These are phyloP conservation scores for Neolentinus lepideus DNA, from an alignment of 1,284 basidiomycete species.

Conservation along the genomic window DNA sequence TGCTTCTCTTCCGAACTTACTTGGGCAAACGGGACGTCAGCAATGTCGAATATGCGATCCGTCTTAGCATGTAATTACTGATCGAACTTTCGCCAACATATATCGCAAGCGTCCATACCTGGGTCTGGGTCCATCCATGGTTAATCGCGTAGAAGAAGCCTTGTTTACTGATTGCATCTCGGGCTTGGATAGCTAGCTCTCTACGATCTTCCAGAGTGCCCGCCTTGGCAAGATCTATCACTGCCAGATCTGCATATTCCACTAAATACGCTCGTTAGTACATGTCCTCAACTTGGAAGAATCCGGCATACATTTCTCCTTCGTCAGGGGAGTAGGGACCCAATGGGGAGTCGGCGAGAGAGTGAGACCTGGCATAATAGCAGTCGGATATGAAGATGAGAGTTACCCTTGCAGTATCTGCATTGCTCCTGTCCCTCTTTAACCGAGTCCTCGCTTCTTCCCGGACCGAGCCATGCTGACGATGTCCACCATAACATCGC, in stretches of 20 bases:
- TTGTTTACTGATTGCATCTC: conserved; percentile 49
- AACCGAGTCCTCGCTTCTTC: neutral
- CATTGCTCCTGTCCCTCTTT: neutral
- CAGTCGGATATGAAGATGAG: neutral
- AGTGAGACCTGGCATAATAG: neutral
- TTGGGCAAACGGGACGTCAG: conserved; percentile 50
- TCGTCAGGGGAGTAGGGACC: neutral
- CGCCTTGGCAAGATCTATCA: conserved; percentile 55
- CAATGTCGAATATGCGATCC: conserved; percentile 53
- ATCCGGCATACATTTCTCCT: neutral
- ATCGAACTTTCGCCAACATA: neutral
- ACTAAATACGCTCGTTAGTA: conserved; percentile 27
- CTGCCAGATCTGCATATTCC: conserved; percentile 60
- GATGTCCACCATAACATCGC: neutral
- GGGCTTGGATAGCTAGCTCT: conserved; percentile 39
- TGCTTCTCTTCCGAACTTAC: conserved; percentile 52
- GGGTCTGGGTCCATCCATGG: conserved; percentile 40
- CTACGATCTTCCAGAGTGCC: conserved; percentile 37
- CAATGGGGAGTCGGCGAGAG: neutral
- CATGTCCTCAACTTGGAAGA: neutral
- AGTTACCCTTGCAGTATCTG: neutral
- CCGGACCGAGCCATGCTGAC: neutral
- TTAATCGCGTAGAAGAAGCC: conserved; percentile 64
- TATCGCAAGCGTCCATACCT: conserved; percentile 24
- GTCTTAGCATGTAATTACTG: conserved; percentile 17